These are phyloP conservation scores for Pythium pyrilobum DNA, from an alignment of 352 stramenopile genomes.

Conservation along the genomic window DNA sequence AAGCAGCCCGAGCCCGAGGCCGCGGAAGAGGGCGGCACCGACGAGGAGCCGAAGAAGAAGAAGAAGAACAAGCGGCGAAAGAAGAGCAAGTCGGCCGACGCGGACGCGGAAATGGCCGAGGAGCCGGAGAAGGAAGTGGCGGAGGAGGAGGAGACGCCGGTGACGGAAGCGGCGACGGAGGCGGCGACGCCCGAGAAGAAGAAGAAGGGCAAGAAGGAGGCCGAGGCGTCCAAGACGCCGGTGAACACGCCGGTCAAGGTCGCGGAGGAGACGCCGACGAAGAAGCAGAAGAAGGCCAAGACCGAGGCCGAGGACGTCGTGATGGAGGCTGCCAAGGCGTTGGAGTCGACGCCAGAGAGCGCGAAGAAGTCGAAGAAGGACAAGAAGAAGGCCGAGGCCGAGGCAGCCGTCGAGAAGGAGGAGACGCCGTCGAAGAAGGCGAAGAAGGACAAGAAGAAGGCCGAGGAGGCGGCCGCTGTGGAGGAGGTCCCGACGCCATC, in stretches of 20 bases:
- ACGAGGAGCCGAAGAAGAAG: slow-evolving; percentile 6
- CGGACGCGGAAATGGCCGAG: slow-evolving; percentile 9
- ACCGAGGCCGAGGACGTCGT: slow-evolving; percentile 3
- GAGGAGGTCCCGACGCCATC: neutral
- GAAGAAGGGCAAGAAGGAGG: slow-evolving; percentile 12
- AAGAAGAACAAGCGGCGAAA: slow-evolving; percentile 44
- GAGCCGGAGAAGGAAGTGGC: slow-evolving; percentile 11
- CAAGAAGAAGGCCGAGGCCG: neutral
- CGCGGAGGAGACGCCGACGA: slow-evolving; percentile 8
- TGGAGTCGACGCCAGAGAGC: neutral
- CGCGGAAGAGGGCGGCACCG: neutral
- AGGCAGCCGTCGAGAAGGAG: neutral
- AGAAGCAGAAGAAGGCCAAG: slow-evolving; percentile 1
- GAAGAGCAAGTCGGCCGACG: slow-evolving; percentile 33
- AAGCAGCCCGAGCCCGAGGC: slow-evolving; percentile 18
- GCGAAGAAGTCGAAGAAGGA: neutral
- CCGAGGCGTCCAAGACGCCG: neutral
- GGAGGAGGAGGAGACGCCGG: slow-evolving; percentile 17
- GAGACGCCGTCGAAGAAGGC: no score
- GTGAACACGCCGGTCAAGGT: slow-evolving; percentile 15
- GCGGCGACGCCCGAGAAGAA: slow-evolving; percentile 20
- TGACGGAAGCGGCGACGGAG: neutral
- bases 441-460: neutral
- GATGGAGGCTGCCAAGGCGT: neutral
- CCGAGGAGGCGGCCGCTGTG: neutral